These are phyloP conservation scores for Picea abies DNA, from an alignment of 83 land plant species.

Conservation along the genomic window DNA sequence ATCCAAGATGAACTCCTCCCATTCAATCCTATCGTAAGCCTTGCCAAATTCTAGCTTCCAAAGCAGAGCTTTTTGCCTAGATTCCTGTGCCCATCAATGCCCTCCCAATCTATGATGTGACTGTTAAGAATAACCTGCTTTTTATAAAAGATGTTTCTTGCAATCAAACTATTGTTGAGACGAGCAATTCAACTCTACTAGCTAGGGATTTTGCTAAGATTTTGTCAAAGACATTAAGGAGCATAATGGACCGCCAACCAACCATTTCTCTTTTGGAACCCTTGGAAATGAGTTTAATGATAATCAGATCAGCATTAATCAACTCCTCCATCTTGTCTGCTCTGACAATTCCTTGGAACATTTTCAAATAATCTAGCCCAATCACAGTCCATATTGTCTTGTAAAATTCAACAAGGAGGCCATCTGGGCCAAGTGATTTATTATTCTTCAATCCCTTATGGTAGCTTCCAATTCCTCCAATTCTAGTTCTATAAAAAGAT, in stretches of 20 bases:
- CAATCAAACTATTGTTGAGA: neutral
- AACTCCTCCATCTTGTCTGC: neutral
- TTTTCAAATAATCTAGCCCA: neutral
- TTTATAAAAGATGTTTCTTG: neutral
- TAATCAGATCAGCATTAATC: neutral
- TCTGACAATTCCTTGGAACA: neutral
- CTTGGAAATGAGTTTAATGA: neutral
- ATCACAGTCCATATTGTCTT: neutral
- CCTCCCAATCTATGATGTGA: neutral
- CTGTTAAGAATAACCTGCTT: neutral
- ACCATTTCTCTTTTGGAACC: neutral
- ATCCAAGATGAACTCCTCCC: neutral
- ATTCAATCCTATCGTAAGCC: neutral
- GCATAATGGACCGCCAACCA: neutral
- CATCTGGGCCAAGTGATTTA: neutral
- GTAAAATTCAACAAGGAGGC: neutral
- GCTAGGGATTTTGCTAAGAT: neutral
- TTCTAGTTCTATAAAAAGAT: neutral
- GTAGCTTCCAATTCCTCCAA: neutral
- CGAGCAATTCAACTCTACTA: neutral
- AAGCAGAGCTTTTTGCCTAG: neutral
- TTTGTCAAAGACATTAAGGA: neutral
- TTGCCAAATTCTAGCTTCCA: neutral
- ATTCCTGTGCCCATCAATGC: neutral
- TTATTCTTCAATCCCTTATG: neutral